Base-by-base conservation (phyloP, 176 grass and related monocot genomes). In the Hsuehochloa calcarea region DNA sequence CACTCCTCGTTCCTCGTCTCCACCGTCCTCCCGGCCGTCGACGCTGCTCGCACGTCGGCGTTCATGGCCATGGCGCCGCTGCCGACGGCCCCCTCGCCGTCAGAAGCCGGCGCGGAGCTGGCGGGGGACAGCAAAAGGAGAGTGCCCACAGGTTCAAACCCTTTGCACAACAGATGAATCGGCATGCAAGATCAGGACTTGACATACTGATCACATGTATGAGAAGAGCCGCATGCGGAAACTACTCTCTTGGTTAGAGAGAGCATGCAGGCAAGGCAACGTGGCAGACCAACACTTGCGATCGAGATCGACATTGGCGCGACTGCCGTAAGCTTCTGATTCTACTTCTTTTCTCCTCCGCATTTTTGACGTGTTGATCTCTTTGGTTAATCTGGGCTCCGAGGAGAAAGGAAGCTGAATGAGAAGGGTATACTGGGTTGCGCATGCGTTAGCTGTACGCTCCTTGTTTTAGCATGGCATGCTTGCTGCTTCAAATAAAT, bases 121-220 rank as follows among this genome's bases (percentile, higher is more conserved):
- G 19, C 75, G 13, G 55, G 29, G 0, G 82, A 90, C 63, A 68
- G 72, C 61, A 92, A 95, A 74, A 88, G 93, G 84, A 1, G 0
- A 1, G 82, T 86, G 49, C 93, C 90, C n/a, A 88, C 90, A 6
- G 93, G 93, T 19, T 3, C 93, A 20, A 95, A 95, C 80, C 93
- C 85, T 22, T 80, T 94, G 67, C 93, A 94, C 85, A 94, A 94
- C 79, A 41, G 92, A 84, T 88, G 87, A 92, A 64, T 43, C 35
- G 11, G 58, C 6, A 3, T 20, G 19, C 22, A 63, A 66, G 31
- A 73, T 43, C 51, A 22, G 1, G 44, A 2, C 10, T 20, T 38
- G 82, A 6, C 25, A 16, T 19, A 14, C 13, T 65, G 13, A 34
- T 50, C 13, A 14, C 29, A 40, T 8, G 23, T 20, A 34, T 12